phyloP scores from a whole-genome alignment of 768 basidiomycete genomes.

The Suillus luteus region DNA sequence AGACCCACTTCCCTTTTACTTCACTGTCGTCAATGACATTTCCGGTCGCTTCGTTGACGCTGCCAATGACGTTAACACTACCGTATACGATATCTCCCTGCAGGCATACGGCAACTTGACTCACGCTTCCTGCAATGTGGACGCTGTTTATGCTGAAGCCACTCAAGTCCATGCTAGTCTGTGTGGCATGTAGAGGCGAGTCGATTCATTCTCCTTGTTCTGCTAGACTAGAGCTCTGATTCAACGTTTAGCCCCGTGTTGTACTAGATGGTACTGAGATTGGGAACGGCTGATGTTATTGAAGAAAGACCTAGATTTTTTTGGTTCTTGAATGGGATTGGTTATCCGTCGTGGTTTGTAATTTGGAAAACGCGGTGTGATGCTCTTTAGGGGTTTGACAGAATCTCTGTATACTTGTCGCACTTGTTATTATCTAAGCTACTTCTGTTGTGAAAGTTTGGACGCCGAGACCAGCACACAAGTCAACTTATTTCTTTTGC shows the following conservation, averaged over 20 bases:
- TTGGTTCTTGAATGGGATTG: not conserved
- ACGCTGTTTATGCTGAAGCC: conserved; percentile 5
- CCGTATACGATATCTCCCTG: conserved; percentile 1
- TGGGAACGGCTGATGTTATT: not conserved
- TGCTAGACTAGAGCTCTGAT: not conserved
- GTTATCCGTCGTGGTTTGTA: not conserved
- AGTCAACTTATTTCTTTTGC: not conserved
- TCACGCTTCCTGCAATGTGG: not conserved
- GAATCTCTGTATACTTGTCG: not conserved
- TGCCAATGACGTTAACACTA: not conserved
- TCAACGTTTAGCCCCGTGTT: not conserved
- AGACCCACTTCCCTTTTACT: not conserved
- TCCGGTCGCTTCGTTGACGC: conserved; percentile 13
- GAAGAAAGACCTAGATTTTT: not conserved
- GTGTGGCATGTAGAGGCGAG: conserved; percentile 11
- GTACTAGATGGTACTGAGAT: not conserved
- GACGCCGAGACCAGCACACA: not conserved
- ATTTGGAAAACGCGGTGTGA: not conserved
- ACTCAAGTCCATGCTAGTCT: conserved; percentile 4
- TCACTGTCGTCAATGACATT: conserved; percentile 23
- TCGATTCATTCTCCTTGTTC: not conserved
- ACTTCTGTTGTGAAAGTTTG: not conserved
- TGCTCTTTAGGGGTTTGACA: not conserved
- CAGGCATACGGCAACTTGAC: conserved; percentile 6
- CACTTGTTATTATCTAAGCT: not conserved